Evolutionary conservation across 805 yeast genomes (phyloP), one percentile per base, ranked within the genome.

Genomic region (Myxozyma melibiosi): DNA sequence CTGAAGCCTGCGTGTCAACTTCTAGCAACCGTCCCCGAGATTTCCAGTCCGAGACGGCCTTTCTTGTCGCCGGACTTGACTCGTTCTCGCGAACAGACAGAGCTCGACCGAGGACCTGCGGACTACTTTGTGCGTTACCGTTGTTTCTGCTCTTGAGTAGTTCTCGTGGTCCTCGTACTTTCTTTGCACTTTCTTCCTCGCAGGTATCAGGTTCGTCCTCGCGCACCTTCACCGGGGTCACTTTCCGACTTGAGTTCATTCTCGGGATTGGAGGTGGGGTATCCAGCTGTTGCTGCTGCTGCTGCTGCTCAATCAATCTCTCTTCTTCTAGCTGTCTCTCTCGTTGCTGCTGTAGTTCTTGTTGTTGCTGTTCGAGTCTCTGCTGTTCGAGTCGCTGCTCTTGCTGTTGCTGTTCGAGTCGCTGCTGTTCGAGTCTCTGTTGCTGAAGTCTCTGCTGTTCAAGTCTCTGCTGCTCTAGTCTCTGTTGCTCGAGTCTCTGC

Each of bases 261-360:
- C 50, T 14, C 24, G 50, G 50, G 1, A 45, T 35, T n/a, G 20
- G 31, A 13, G 49, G 49, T 28, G 49, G 49, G 20, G 49, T 45
- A 24, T 7, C 18, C 24, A 39, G 43, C 4, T 39, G 20, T 13
- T 7, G 28, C 14, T 20, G 43, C 4, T 13, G 43, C 25, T 5
- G 25, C 28, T 13, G 50, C 22, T 9, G 20, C 34, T 20, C 42
- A n/a, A n/a, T n/a, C n/a, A n/a, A n/a, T n/a, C n/a, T n/a, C n/a
- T n/a, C n/a, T n/a, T n/a, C n/a, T n/a, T n/a, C n/a, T n/a, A n/a
- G n/a, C n/a, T n/a, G n/a, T n/a, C n/a, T n/a, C n/a, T n/a, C n/a
- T n/a, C n/a, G n/a, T n/a, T n/a, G n/a, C n/a, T n/a, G n/a, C n/a
- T n/a, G n/a, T n/a, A n/a, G n/a, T n/a, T n/a, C n/a, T n/a, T n/a